Evolutionary conservation across 176 grass and related monocot species (phyloP).

Genomic region (Bromus sterilis): DNA sequence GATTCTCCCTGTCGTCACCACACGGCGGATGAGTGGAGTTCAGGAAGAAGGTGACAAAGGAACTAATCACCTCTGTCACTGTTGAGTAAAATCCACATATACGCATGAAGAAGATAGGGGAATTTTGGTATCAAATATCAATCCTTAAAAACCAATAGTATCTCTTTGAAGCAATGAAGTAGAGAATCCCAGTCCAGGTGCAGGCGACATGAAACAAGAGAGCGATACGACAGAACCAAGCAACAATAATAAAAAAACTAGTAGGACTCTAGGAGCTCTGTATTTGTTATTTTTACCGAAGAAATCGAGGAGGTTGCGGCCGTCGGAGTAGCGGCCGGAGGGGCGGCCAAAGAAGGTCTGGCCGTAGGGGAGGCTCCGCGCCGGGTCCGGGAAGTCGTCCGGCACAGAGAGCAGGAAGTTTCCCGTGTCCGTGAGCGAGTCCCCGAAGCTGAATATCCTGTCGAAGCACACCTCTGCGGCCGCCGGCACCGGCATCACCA

Average conservation of each 20-base stretch:
- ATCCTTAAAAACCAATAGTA: not conserved
- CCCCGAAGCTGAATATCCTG: constrained; percentile 70
- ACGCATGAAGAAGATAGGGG: not conserved
- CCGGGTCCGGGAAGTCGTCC: constrained; percentile 51
- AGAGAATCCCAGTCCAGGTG: not conserved
- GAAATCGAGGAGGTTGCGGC: constrained; percentile 88
- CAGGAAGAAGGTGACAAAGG: not conserved
- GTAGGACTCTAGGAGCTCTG: not conserved
- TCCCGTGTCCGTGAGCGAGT: constrained; percentile 86
- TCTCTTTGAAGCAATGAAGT: not conserved
- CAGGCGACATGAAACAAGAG: not conserved
- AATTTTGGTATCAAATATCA: not conserved
- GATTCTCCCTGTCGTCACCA: not conserved
- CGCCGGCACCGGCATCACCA: not conserved
- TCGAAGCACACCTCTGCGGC: constrained; percentile 53
- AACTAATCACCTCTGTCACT: not conserved
- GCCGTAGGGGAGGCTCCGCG: constrained; percentile 61
- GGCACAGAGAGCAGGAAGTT: constrained; percentile 66
- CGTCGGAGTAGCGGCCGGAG: constrained; percentile 69
- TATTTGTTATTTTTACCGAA: constrained; percentile 29
- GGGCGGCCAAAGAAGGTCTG: constrained; percentile 86
- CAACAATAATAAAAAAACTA: not conserved
- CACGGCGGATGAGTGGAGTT: not conserved
- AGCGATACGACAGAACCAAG: not conserved
- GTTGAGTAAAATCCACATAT: not conserved